Base-by-base conservation (phyloP, 129 eudicot species). In the Helianthus tuberosus region DNA sequence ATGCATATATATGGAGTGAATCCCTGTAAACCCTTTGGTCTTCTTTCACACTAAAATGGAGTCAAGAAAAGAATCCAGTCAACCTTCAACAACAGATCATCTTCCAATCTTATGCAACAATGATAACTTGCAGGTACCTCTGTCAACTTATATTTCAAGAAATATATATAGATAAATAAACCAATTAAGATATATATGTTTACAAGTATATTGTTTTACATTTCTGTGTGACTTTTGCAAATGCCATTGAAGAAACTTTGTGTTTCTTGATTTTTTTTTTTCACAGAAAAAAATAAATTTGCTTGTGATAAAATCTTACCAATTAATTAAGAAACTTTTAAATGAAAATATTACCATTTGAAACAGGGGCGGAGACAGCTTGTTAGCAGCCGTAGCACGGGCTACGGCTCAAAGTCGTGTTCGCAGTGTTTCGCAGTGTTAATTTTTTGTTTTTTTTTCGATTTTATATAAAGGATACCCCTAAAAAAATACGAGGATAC, bases 51-150 rank as follows among this genome's bases (percentile, higher is more conserved):
- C 76, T 27, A 66, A 68, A 54, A 78, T 78, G 82, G 82, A 78
- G 73, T 78, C 78, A 29, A 78, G 62, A 15, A 78, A 78, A 72
- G 82, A 78, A 53, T 71, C 77, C 68, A 57, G 73, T 72, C 82
- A 73, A 57, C 72, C 68, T 43, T 54, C 77, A 77, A 77, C 76
- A 61, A 13, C 81, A 77, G 76, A 77, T 70, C 82, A 62, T 12
- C 76, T 39, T 52, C 52, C 82, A 53, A 7, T 64, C 20, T 79
- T 72, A 64, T 65, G 82, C 78, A 79, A 66, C 73, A 72, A 8
- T 43, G 78, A 79, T 43, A 43, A 43, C 35, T 79, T 72, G 39
- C 82, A 79, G 82, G 82, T 79, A 64, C 46, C 10, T 53, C 5
- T 64, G 1, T 39, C 50, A 64, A 15, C 7, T 8, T 36, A 14